A percentile compares a stretch with the other conserved stretches of the same genome.
These are phyloP conservation scores for Septoria linicola DNA, from an alignment of 2,329 filamentous ascomycete species.

Conservation along the genomic window DNA sequence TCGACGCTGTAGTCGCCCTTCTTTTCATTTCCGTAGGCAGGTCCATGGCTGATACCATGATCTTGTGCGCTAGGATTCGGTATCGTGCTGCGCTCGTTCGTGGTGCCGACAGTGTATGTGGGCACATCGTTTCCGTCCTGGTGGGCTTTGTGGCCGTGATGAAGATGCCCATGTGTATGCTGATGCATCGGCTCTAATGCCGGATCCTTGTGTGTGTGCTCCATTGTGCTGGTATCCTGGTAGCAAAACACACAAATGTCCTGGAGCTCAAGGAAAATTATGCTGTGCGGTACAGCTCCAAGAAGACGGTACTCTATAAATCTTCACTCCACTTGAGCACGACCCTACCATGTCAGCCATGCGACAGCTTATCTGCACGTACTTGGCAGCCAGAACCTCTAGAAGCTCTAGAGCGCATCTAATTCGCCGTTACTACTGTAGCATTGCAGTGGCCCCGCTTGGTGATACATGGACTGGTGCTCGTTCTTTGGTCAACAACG, in stretches of 20 bases:
- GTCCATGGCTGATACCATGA: slow-evolving; percentile 19
- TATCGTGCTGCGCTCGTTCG: slow-evolving; percentile 24
- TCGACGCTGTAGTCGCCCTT: slow-evolving; percentile 25
- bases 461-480: slow-evolving; percentile 7
- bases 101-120: slow-evolving; percentile 25
- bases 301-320: slow-evolving; percentile 11
- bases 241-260: not conserved
- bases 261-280: not conserved
- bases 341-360: slow-evolving; percentile 9
- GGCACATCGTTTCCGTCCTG: slow-evolving; percentile 24
- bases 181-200: slow-evolving; percentile 41
- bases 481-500: slow-evolving; percentile 11
- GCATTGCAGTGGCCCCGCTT: slow-evolving; percentile 17
- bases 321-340: slow-evolving; percentile 7
- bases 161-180: slow-evolving; percentile 43
- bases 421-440: slow-evolving; percentile 10
- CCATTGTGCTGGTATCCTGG: slow-evolving; percentile 6
- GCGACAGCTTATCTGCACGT: slow-evolving; percentile 19
- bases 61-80: slow-evolving; percentile 25
- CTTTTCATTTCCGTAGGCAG: slow-evolving; percentile 22
- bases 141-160: slow-evolving; percentile 35
- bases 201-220: slow-evolving; percentile 33
- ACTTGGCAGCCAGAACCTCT: slow-evolving; percentile 5
- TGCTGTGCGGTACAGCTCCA: slow-evolving; percentile 6
- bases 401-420: not conserved